Base-by-base conservation (phyloP, 2,329 filamentous ascomycete genomes). In the Colletotrichum gigasporum region DNA sequence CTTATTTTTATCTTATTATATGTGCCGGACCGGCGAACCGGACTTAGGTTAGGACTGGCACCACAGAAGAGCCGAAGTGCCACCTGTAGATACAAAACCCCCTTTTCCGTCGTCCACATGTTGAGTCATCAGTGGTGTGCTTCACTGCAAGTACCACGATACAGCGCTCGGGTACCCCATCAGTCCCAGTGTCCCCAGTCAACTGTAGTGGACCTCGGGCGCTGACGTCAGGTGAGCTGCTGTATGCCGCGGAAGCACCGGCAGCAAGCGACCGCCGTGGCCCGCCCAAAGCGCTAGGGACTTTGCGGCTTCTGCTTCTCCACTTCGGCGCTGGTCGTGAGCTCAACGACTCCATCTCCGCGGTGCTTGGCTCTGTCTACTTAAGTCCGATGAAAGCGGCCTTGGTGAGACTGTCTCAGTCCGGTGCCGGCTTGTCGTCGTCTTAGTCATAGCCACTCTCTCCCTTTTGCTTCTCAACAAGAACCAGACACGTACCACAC, bases 221-320 rank as follows among this genome's bases (percentile, higher is more conserved):
- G 54, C 54, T 63, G 60, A 63, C 60, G 54, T 63, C 60, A 63
- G 59, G 57, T n/a, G n/a, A n/a, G n/a, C 54, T 12, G 51, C 22
- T 26, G 37, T 48, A n/a, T n/a, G n/a, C n/a, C n/a, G 56, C 53
- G 10, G 59, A 34, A 63, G 50, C 34, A 26, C 26, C 59, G 28
- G 52, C 35, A 62, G 54, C 45, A 11, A 41, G 10, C 9, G 22
- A 44, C 32, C 10, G 32, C 5, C 32, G 32, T 9, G 32, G 10
- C 32, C 32, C 32, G 14, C 32, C 32, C 10, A 34, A 32, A 37
- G 8, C 44, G 18, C 26, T 37, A 20, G 20, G 6, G 12, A 11
- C 28, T 20, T 47, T 45, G 57, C 30, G 48, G 45, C 37, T 24
- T 41, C 3, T 35, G 28, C 22, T 55, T 34, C 30, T 37, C 47